Base-by-base conservation (phyloP, 441 rosid species). In the Brassica hybrid region DNA sequence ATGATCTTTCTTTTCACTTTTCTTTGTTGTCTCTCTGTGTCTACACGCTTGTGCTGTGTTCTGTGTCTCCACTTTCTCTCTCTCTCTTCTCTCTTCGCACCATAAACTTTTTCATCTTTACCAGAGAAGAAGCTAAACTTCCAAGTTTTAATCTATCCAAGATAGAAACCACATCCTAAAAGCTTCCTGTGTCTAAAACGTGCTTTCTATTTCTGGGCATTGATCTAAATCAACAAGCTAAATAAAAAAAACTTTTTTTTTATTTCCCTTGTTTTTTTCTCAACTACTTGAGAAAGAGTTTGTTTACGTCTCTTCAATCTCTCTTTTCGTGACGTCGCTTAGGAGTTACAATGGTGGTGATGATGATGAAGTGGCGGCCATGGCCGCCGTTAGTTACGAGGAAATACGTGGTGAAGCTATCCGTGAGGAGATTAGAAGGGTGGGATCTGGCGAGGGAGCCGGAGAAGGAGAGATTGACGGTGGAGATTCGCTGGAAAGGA, bases 341-440 rank as follows among this genome's bases (percentile, higher is more conserved):
- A 25, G 27, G 27, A 25, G 27, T 25, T 25, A 25, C 75, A 12
- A 94, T 93, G 98, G 99, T 90, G 83, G 99, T 87, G 76, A 93
- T 89, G 87, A 94, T 94, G 99, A 95, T 95, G 94, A 88, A 86
- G 85, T 93, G 99, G 97, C 90, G 99, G 71, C 98, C 98, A 18
- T 91, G 99, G 98, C 99, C 97, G 60, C 90, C 93, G 18, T 80
- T 86, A 78, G 85, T 88, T 14, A 83, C 94, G 72, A 87, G 79
- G 79, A 95, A 93, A 76, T 93, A 91, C 81, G 94, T 87, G 88
- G 97, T 90, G 54, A 88, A 75, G 77, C 72, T 93, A 63, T 80
- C 82, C 8, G 88, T 95, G 23, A 75, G 82, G 82, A 78, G 88
- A 80, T 72, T 95, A 80, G 97, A 95, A 73, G 96, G 97, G n/a